phyloP scores from a whole-genome alignment of 2,329 filamentous ascomycete genomes.

The Dactylonectria macrodidyma region DNA sequence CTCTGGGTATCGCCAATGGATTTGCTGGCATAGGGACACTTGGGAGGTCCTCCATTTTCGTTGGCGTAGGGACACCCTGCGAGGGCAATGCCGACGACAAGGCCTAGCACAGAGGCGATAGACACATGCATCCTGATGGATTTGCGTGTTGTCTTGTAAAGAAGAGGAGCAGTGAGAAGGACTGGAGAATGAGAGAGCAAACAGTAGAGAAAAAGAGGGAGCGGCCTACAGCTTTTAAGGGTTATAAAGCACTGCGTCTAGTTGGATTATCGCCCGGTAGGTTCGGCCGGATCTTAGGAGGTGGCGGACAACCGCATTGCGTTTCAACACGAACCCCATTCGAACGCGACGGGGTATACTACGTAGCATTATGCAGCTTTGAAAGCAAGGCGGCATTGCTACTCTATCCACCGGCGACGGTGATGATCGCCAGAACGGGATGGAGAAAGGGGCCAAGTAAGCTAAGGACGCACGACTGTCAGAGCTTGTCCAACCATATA shows the following conservation, averaged over 20 bases:
- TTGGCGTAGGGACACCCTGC: constrained; percentile 17
- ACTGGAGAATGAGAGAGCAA: background rate
- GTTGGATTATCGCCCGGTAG: background rate
- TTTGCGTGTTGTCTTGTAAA: background rate
- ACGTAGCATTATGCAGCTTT: background rate
- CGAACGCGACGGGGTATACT: background rate
- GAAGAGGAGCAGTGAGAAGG: background rate
- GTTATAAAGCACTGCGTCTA: background rate
- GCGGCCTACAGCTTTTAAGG: background rate
- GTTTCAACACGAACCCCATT: background rate
- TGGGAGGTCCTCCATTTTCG: background rate
- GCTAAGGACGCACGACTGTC: background rate
- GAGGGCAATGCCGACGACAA: constrained; percentile 9
- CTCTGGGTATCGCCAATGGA: background rate
- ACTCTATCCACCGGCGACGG: background rate
- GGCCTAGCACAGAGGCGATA: background rate
- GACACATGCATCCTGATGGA: constrained; percentile 5
- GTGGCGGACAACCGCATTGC: background rate
- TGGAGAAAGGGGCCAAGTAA: background rate
- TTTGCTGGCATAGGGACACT: constrained; percentile 20
- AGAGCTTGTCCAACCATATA: background rate
- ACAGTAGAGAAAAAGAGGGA: background rate
- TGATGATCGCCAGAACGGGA: constrained; percentile 1
- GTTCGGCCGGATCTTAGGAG: background rate
- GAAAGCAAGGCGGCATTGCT: background rate